phyloP scores from a whole-genome alignment of 2,329 filamentous ascomycete species.

The Aureobasidium sp. region DNA sequence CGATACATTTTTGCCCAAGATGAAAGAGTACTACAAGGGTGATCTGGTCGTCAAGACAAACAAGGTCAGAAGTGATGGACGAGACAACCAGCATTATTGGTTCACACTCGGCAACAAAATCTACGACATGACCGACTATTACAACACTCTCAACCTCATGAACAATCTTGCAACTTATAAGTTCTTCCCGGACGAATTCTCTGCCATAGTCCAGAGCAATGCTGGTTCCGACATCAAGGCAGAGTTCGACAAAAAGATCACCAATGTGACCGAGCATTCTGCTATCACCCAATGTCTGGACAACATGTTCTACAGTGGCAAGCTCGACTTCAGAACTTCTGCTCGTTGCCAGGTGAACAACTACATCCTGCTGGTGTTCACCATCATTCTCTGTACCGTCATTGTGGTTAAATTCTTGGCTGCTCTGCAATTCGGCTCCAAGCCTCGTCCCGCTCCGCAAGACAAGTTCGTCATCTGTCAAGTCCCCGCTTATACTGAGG shows the following conservation, averaged over 20 bases:
- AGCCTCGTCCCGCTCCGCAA: conserved; percentile 78
- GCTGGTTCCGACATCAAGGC: conserved; percentile 71
- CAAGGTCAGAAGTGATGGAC: conserved; percentile 56
- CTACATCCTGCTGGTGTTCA: conserved; percentile 80
- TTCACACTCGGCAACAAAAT: conserved; percentile 66
- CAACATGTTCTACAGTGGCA: conserved; percentile 74
- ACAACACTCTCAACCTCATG: conserved; percentile 56
- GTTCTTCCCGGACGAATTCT: conserved; percentile 64
- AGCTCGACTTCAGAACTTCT: conserved; percentile 71
- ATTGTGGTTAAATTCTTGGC: conserved; percentile 85
- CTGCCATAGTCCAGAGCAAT: conserved; percentile 61
- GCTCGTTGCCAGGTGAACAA: conserved; percentile 79
- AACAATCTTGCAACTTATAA: conserved; percentile 50
- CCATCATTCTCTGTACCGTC: conserved; percentile 71
- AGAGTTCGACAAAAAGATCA: conserved; percentile 43
- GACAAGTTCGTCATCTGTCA: conserved; percentile 99
- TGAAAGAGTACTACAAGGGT: conserved; percentile 81
- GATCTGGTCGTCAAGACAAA: conserved; percentile 63
- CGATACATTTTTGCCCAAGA: conserved; percentile 63
- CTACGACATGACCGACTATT: conserved; percentile 91
- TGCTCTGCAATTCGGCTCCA: conserved; percentile 87
- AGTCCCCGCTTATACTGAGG: conserved; percentile 95
- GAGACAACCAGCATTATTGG: conserved; percentile 64
- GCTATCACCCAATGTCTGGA: conserved; percentile 72
- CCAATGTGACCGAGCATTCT: conserved; percentile 28